A percentile compares a stretch with the other conserved stretches of the same genome.
Evolutionary conservation across 2,329 filamentous ascomycete species (phyloP).

Genomic region (Ceratocystis cubensis): DNA sequence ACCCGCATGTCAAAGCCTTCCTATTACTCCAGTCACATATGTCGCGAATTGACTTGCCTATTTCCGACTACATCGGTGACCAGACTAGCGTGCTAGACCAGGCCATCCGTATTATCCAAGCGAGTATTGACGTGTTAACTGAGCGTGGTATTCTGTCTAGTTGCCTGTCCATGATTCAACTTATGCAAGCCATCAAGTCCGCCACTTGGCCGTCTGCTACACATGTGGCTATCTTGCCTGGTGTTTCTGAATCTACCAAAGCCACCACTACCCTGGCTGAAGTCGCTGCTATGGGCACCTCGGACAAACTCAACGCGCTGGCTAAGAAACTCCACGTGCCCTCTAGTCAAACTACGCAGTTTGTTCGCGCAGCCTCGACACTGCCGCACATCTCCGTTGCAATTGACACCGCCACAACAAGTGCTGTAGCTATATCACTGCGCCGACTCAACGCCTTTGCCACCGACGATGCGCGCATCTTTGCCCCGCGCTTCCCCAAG

Average conservation of each 20-base stretch:
- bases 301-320: constrained; percentile 28
- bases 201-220: constrained; percentile 81
- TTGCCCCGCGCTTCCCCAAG: constrained; percentile 82
- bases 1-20: constrained; percentile 95
- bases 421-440: constrained; percentile 49
- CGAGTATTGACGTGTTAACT: constrained; percentile 82
- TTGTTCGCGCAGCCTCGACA: constrained; percentile 47
- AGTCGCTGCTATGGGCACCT: constrained; percentile 29
- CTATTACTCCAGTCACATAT: constrained; percentile 90
- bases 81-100: constrained; percentile 84
- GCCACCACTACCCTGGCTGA: constrained; percentile 33
- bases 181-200: constrained; percentile 86
- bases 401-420: constrained; percentile 30
- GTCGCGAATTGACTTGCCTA: constrained; percentile 81
- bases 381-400: constrained; percentile 57
- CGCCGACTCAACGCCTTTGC: constrained; percentile 53
- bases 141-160: constrained; percentile 75
- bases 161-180: constrained; percentile 65
- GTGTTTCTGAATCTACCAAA: constrained; percentile 39
- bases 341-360: constrained; percentile 32
- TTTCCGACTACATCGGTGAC: constrained; percentile 94
- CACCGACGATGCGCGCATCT: constrained; percentile 61
- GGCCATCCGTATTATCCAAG: constrained; percentile 91
- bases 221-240: constrained; percentile 66
- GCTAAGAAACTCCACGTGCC: constrained; percentile 42